Percentiles rank a stretch among this genome's conserved stretches.
These are phyloP conservation scores for Chiua sp. DNA, from an alignment of 1,284 basidiomycete species.

Conservation along the genomic window DNA sequence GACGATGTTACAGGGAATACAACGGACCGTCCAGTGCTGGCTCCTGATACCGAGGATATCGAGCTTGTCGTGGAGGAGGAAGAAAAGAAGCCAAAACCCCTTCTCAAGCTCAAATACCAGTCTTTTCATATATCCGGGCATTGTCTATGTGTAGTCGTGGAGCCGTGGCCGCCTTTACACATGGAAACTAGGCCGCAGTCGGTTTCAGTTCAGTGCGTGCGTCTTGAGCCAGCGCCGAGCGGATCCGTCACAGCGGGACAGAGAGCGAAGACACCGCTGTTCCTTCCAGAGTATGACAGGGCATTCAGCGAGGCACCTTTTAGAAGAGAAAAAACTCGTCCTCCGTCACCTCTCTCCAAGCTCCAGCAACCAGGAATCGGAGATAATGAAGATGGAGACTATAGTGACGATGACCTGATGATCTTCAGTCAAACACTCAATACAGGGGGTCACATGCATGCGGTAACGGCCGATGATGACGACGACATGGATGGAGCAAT, in stretches of 20 bases:
- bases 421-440: constrained; percentile 75
- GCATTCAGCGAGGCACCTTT: constrained; percentile 43
- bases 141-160: constrained; percentile 78
- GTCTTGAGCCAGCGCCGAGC: constrained; percentile 39
- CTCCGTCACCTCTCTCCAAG: constrained; percentile 50
- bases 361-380: constrained; percentile 30
- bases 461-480: constrained; percentile 67
- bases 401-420: constrained; percentile 58
- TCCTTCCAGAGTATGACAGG: constrained; percentile 65
- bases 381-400: constrained; percentile 42
- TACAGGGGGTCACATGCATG: constrained; percentile 56
- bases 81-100: constrained; percentile 74
- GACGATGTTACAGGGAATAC: neutral
- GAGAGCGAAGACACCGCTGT: constrained; percentile 62
- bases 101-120: constrained; percentile 65
- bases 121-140: constrained; percentile 70
- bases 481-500: constrained; percentile 75
- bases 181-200: constrained; percentile 43
- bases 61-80: constrained; percentile 51
- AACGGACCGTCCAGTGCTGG: constrained; percentile 1
- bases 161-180: constrained; percentile 70
- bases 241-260: constrained; percentile 14
- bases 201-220: constrained; percentile 39
- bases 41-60: constrained; percentile 13
- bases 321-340: constrained; percentile 34